Conservation (phyloP, 768 basidiomycete genomes). For the Phlegmacium glaucopus region DNA sequence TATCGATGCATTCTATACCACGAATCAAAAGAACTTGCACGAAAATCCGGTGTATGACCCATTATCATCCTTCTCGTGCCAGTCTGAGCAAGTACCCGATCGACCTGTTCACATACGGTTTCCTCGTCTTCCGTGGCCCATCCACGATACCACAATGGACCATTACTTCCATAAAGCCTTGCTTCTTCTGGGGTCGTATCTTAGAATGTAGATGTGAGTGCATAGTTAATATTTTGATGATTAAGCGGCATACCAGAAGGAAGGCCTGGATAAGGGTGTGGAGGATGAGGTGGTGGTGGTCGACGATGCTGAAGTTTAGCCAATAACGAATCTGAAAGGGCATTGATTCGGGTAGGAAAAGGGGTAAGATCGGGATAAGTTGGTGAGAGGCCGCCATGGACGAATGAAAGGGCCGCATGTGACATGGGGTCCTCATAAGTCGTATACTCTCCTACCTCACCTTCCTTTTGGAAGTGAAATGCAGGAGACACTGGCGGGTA, state of each 20-base stretch:
- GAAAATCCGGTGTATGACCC: constrained; percentile 95
- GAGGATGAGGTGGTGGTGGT: constrained; percentile 81
- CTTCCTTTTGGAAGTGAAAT: constrained; percentile 29
- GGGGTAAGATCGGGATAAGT: constrained; percentile 72
- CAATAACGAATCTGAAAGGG: constrained; percentile 66
- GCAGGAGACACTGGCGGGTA: constrained; percentile 37
- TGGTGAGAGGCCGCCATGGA: constrained; percentile 88
- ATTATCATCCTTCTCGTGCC: constrained; percentile 89
- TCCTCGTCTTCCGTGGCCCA: constrained; percentile 79
- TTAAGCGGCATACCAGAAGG: constrained; percentile 41
- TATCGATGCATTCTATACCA: neutral
- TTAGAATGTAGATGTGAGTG: constrained; percentile 24
- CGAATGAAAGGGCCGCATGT: constrained; percentile 84
- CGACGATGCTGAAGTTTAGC: constrained; percentile 60
- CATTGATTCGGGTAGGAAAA: constrained; percentile 83
- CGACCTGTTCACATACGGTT: constrained; percentile 66
- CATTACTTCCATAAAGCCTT: constrained; percentile 69
- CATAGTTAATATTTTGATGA: neutral
- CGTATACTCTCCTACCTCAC: constrained; percentile 14
- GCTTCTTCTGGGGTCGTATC: constrained; percentile 64
- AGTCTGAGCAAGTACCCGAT: constrained; percentile 64
- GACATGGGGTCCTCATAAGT: constrained; percentile 44
- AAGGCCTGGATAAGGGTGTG: constrained; percentile 67
- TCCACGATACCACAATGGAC: constrained; percentile 94
- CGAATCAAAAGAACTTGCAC: constrained; percentile 32